phyloP scores from a whole-genome alignment of 805 yeast species.

The Maudiozyma barnettii region DNA sequence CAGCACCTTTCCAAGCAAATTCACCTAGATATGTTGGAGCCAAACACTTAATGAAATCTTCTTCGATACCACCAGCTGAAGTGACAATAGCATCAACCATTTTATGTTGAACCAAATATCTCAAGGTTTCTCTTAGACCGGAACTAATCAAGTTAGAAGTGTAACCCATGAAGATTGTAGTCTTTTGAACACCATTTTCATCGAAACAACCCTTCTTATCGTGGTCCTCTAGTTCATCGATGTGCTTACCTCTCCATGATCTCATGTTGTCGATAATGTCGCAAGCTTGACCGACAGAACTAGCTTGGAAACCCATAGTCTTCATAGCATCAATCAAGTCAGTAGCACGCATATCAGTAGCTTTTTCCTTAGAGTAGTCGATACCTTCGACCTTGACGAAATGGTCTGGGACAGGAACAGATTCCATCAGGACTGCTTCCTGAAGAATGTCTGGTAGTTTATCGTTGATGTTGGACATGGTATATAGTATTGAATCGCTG shows the following conservation, averaged over 20 bases:
- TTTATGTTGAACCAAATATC: constrained; percentile 85
- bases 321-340: constrained; percentile 77
- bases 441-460: constrained; percentile 64
- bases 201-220: constrained; percentile 68
- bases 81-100: constrained; percentile 93
- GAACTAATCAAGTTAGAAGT: constrained; percentile 93
- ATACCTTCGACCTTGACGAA: constrained; percentile 77
- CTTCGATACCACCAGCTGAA: constrained; percentile 98
- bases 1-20: constrained; percentile 69
- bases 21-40: constrained; percentile 97
- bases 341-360: constrained; percentile 68
- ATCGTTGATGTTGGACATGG: constrained; percentile 24
- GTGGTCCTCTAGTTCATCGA: constrained; percentile 58
- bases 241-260: constrained; percentile 80
- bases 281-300: constrained; percentile 77
- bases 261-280: constrained; percentile 91
- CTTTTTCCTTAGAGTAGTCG: constrained; percentile 73
- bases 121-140: constrained; percentile 84
- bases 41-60: constrained; percentile 89
- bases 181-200: constrained; percentile 65
- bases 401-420: constrained; percentile 76
- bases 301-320: constrained; percentile 96
- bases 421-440: constrained; percentile 83
- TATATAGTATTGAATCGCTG: background rate
- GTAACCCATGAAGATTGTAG: constrained; percentile 91